Base-by-base conservation (phyloP, 1,284 basidiomycete genomes). In the Ustilago trichophora region DNA sequence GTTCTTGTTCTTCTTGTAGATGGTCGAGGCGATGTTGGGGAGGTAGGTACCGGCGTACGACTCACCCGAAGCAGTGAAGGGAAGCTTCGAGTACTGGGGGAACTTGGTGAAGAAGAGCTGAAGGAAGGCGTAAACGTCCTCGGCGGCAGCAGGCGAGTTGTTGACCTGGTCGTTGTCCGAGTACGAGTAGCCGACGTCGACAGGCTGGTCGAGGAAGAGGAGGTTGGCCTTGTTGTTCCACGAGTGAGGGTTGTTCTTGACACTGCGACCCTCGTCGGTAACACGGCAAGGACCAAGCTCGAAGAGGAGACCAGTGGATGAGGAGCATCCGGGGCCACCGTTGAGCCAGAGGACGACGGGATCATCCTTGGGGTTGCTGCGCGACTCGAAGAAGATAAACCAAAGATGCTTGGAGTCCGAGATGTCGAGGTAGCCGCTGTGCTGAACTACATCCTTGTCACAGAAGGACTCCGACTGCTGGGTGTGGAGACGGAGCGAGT, bases 271-370 rank as follows among this genome's bases (percentile, higher is more conserved):
- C 4, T 88, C 85, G 53, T 92, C 83, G 9, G 84, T 82, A 68
- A 95, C 85, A 27, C 83, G 84, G 83, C 92, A 95, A 0, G 92
- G 92, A 0, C 93, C 92, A 29, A 96, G 88, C 82, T 97, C 91
- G 67, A 93, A 82, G 88, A 89, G n/a, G 87, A 90, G 68, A 85
- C 79, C 79, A 32, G 72, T 74, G 43, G 71, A 72, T 18, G 75
- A 76, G 26, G 75, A 80, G 63, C 77, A 74, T 47, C 80, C 90
- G 13, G 91, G 90, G 6, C 91, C 91, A 40, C 92, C 92, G 75
- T 92, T 93, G 35, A 94, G 84, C 93, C 93, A 95, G 52, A 96
- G 84, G 24, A 93, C 85, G 4, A 96, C 85, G 10, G 92, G 92
- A 16, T 90, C 92, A 41, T 87, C 85, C 46, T 85, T 83, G 1